These are phyloP conservation scores for Tylopilus plumbeoviolaceoides DNA, from an alignment of 768 basidiomycete species.

Conservation along the genomic window DNA sequence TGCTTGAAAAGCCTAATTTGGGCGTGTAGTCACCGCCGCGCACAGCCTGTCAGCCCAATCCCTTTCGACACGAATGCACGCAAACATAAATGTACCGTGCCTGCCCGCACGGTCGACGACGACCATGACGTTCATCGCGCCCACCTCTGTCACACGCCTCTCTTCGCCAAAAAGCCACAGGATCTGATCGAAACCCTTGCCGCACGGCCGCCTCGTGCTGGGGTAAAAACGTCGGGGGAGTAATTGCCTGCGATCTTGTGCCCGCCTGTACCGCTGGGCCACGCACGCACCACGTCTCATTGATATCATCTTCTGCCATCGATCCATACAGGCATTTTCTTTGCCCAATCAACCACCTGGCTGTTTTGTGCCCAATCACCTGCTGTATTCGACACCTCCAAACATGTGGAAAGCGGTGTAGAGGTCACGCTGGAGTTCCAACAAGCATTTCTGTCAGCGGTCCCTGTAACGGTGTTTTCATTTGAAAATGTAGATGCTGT, in stretches of 20 bases:
- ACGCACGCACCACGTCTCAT: too few relatives aligned
- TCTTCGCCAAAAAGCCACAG: slow-evolving; percentile 73
- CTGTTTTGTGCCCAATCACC: slow-evolving; percentile 32
- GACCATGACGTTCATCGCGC: slow-evolving; percentile 81
- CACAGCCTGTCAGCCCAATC: too few relatives aligned
- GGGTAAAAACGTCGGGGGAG: slow-evolving; percentile 55
- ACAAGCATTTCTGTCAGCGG: slow-evolving; percentile 9
- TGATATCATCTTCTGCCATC: too few relatives aligned
- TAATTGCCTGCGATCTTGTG: too few relatives aligned
- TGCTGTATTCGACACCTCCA: slow-evolving; percentile 42
- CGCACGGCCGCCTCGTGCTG: slow-evolving; percentile 58
- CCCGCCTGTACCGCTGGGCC: too few relatives aligned
- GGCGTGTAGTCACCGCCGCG: not conserved
- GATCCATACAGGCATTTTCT: slow-evolving; percentile 19
- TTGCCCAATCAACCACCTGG: slow-evolving; percentile 27
- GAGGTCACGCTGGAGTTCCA: slow-evolving; percentile 45
- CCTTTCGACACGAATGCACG: too few relatives aligned
- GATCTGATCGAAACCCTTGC: slow-evolving; percentile 76
- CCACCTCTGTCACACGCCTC: slow-evolving; percentile 52
- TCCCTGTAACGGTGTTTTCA: too few relatives aligned
- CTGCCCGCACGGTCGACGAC: slow-evolving; percentile 59
- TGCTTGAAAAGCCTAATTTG: too few relatives aligned
- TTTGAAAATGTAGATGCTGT: too few relatives aligned
- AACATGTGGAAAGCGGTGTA: slow-evolving; percentile 36
- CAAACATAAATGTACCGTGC: slow-evolving; percentile 37